Evolutionary conservation across 1,284 basidiomycete species (phyloP), one percentile per base, ranked within the genome.

Genomic region (Wolfiporia cocos): DNA sequence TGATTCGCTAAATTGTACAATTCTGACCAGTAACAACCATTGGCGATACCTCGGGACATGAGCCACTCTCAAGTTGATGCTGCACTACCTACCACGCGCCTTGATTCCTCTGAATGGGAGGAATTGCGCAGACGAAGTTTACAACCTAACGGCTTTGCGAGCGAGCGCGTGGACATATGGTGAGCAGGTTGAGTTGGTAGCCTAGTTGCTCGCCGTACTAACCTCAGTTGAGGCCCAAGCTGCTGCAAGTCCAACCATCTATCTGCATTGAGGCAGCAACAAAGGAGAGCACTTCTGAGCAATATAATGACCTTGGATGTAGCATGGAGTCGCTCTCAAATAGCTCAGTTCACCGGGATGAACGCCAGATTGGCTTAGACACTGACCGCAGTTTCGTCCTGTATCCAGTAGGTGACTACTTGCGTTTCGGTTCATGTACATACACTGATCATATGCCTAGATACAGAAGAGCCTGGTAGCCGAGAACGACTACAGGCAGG

Each of bases 361-460:
- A 94, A 62, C 77, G 73, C 4, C 91, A 94, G 65, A 91, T 94
- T 49, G 67, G 71, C 41, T 73, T 93, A 19, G 91, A 94, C 62
- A 93, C 91, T 0, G 80, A 91, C 62, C 77, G 91, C 24, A 90
- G 89, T 50, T 94, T 94, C 55, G 87, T 94, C 44, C 68, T 91
- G 49, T 94, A 93, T 64, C 86, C 90, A 56, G 78, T 78, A 73
- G 84, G 87, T 86, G 70, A 78, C 53, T 49, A 47, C 40, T 38
- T 49, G 53, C 50, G 50, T 29, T 24, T 3, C n/a, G 12, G n/a
- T 23, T 14, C 39, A 12, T 34, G 33, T 34, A 34, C n/a, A n/a
- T n/a, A n/a, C n/a, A n/a, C n/a, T n/a, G n/a, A n/a, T n/a, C n/a
- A n/a, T n/a, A n/a, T n/a, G n/a, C n/a, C n/a, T n/a, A n/a, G n/a